Conservation (phyloP, 345 rosid species). For the Clausena lansium region DNA sequence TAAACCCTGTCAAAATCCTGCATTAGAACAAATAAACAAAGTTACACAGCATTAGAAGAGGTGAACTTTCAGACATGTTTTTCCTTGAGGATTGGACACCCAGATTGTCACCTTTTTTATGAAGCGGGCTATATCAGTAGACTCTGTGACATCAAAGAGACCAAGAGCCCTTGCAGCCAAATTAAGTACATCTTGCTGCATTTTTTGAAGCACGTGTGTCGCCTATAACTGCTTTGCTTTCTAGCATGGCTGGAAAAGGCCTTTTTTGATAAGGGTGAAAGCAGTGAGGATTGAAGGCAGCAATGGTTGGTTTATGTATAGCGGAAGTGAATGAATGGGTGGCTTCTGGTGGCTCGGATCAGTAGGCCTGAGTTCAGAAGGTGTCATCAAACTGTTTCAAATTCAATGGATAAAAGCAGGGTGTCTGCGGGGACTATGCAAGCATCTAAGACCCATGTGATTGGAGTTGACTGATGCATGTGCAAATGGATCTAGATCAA, state of each 20-base stretch:
- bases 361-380: background rate
- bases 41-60: background rate
- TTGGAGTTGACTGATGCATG: background rate
- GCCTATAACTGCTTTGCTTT: constrained; percentile 23
- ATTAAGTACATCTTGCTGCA: constrained; percentile 29
- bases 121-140: constrained; percentile 31
- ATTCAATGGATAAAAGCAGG: background rate
- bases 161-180: constrained; percentile 27
- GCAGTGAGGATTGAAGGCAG: background rate
- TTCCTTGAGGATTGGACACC: background rate
- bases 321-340: background rate
- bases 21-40: background rate
- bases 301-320: background rate
- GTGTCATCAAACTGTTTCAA: background rate
- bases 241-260: constrained; percentile 8
- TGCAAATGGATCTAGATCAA: background rate
- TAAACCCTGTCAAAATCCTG: constrained; percentile 28
- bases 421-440: background rate
- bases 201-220: constrained; percentile 21
- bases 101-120: constrained; percentile 20
- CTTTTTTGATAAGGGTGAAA: background rate
- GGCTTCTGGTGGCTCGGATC: background rate
- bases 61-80: background rate
- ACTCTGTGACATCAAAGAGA: constrained; percentile 25
- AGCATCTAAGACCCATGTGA: background rate